Percentiles rank a stretch among this genome's conserved stretches.
These are phyloP conservation scores for Plantago major DNA, from an alignment of 257 asterid genomes.

Conservation along the genomic window DNA sequence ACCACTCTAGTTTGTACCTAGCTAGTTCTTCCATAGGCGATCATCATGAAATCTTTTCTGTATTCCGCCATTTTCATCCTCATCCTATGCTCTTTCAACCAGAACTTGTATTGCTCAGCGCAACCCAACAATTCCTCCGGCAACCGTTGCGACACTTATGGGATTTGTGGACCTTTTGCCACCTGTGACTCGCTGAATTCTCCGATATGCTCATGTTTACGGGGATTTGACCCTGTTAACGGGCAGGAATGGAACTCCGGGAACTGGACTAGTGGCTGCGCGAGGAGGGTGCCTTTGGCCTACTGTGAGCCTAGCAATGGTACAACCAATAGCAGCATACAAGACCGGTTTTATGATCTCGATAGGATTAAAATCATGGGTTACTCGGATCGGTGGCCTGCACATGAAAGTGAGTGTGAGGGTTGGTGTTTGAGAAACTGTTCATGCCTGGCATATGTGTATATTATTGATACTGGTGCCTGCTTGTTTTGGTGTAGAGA, in stretches of 20 bases:
- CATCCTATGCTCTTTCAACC: neutral
- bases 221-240: conserved; percentile 41
- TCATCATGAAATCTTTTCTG: neutral
- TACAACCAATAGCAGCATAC: neutral
- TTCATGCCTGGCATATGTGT: conserved; percentile 52
- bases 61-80: conserved; percentile 5
- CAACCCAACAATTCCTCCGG: conserved; percentile 2
- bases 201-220: conserved; percentile 47
- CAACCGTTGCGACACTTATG: neutral
- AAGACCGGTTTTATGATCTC: conserved; percentile 29
- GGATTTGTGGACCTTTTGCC: conserved; percentile 19
- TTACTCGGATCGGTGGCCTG: conserved; percentile 24
- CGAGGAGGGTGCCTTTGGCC: conserved; percentile 19
- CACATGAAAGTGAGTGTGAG: conserved; percentile 29
- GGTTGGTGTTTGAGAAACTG: conserved; percentile 38
- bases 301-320: neutral
- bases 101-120: conserved; percentile 17
- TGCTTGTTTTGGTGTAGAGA: conserved; percentile 45
- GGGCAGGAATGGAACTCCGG: conserved; percentile 44
- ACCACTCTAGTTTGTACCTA: neutral
- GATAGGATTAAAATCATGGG: conserved; percentile 38
- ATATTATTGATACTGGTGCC: conserved; percentile 26
- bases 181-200: conserved; percentile 35
- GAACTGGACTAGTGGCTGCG: conserved; percentile 56
- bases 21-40: neutral